Base-by-base conservation (phyloP, 2,329 filamentous ascomycete species). In the Trichoderma sp. region DNA sequence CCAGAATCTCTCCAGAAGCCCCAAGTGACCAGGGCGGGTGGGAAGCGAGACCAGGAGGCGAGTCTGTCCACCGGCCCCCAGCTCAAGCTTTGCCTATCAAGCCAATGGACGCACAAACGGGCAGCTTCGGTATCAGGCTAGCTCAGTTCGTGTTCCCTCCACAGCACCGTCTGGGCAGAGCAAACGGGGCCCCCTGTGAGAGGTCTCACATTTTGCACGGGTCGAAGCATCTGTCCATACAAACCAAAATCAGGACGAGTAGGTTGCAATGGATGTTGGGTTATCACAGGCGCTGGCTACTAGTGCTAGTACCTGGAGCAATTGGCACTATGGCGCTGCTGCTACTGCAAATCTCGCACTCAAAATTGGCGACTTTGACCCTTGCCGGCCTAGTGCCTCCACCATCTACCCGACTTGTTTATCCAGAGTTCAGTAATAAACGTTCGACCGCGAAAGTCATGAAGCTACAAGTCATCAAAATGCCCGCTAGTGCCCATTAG, bases 71-170 rank as follows among this genome's bases (percentile, higher is more conserved):
- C 41, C 35, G 56, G 18, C 41, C 41, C 41, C 71, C 71, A 73
- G 71, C 71, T 64, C 59, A 64, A 65, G 71, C 60, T 53, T 73
- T 65, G 41, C 41, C 60, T 67, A 74, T 66, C 71, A 67, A 60
- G 53, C 71, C 33, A 59, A 41, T 64, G 71, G 71, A 64, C n/a
- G 71, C 71, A 64, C 71, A 63, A 74, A 24, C 45, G 64, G 72
- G 31, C 62, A 74, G 71, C 73, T 71, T 75, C 73, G 63, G 73
- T 75, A 75, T 75, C 27, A 33, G 64, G 73, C 65, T 75, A 75
- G 73, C 73, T 69, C 65, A 71, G 29, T 68, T 71, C 73, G 73
- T 75, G 73, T 75, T 75, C 73, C 71, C 71, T 67, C 73, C 66
- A 65, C 73, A 71, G 67, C 35, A 62, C 63, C 63, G 38, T 66